Evolutionary conservation across 2,329 filamentous ascomycete genomes (phyloP).

Genomic region (Pestalotiopsis sp.): DNA sequence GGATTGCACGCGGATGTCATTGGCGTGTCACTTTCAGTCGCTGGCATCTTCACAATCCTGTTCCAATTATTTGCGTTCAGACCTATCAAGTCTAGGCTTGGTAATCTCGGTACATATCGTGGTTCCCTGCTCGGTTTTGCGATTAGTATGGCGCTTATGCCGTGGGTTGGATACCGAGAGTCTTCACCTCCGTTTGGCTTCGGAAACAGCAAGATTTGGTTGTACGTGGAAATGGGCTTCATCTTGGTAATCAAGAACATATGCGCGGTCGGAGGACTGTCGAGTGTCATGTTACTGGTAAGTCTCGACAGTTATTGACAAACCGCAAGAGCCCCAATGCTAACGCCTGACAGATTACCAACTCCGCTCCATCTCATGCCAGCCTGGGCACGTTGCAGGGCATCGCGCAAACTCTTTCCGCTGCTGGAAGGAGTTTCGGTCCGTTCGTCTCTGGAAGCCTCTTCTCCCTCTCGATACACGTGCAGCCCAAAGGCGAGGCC

Average conservation of each 20-base stretch:
- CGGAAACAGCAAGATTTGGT: conserved; percentile 63
- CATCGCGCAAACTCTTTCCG: conserved; percentile 89
- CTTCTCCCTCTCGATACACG: conserved; percentile 74
- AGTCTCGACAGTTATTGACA: conserved; percentile 31
- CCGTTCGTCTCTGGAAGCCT: conserved; percentile 86
- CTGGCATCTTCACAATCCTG: conserved; percentile 80
- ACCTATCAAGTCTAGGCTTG: conserved; percentile 72
- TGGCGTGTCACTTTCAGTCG: conserved; percentile 80
- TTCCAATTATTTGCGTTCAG: conserved; percentile 90
- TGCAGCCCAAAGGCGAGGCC: conserved; percentile 79
- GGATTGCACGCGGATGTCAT: conserved; percentile 76
- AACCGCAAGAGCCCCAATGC: neutral
- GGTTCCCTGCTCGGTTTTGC: conserved; percentile 77
- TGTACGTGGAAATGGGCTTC: conserved; percentile 79
- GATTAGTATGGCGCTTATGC: conserved; percentile 82
- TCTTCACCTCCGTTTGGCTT: conserved; percentile 55
- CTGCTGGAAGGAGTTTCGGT: conserved; percentile 82
- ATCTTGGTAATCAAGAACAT: conserved; percentile 88
- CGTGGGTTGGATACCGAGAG: conserved; percentile 80
- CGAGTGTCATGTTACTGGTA: conserved; percentile 84
- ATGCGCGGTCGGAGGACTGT: conserved; percentile 84
- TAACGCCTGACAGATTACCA: conserved; percentile 69
- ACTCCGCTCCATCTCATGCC: conserved; percentile 82
- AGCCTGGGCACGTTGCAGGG: conserved; percentile 90
- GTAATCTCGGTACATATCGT: conserved; percentile 84